Percentiles rank a stretch among this genome's conserved stretches.
Conservation (phyloP, 257 asterid species). For the Ophiorrhiza pumila region DNA sequence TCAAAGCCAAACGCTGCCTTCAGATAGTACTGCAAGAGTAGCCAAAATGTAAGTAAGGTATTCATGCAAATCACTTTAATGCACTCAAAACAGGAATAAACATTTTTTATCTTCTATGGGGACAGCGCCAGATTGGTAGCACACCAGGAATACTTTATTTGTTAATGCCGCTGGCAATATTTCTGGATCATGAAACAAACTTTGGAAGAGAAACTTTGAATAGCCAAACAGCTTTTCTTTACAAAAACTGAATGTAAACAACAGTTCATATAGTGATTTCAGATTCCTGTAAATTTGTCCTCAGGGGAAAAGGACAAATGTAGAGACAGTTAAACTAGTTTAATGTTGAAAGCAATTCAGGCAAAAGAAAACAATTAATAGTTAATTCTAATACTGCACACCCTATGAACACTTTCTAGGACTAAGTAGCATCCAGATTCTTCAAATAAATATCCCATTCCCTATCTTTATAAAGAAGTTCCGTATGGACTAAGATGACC, state of each 20-base stretch:
- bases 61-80: conserved; percentile 4
- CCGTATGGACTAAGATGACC: background rate
- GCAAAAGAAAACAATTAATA: too few species aligned
- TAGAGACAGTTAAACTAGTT: too few species aligned
- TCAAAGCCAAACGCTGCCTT: conserved; percentile 83
- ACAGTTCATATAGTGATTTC: too few species aligned
- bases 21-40: conserved; percentile 70
- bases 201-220: background rate
- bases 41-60: conserved; percentile 18
- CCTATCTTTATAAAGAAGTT: background rate
- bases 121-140: background rate
- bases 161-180: background rate
- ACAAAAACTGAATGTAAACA: too few species aligned
- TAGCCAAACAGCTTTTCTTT: background rate
- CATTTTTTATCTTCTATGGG: background rate
- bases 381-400: too few species aligned
- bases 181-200: background rate
- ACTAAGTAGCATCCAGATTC: background rate
- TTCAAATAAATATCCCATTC: background rate
- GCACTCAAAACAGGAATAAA: background rate
- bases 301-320: too few species aligned
- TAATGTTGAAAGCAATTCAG: too few species aligned
- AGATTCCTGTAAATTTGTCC: too few species aligned
- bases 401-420: background rate
- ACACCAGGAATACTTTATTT: background rate